Evolutionary conservation across 2,329 filamentous ascomycete genomes (phyloP), one percentile per base, ranked within the genome.

Genomic region (Clathrospora elynae): DNA sequence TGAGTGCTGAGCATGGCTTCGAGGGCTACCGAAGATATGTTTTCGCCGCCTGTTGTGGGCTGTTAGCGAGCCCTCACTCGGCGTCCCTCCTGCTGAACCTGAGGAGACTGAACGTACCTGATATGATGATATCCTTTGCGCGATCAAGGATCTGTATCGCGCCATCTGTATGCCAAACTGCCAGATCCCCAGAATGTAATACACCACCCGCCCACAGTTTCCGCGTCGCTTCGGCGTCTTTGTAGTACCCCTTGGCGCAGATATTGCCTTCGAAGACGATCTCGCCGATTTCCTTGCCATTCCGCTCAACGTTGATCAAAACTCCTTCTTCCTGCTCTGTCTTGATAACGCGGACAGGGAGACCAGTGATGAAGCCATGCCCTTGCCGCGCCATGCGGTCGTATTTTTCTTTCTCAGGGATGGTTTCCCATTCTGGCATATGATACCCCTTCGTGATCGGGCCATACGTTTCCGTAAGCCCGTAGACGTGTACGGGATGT

Each of bases 91-190:
- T n/a, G n/a, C n/a, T n/a, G n/a, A n/a, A n/a, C n/a, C n/a, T 16
- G 6, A 35, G 13, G 9, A 30, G 6, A 17, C 31, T 17, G 20
- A 35, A 69, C 78, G 57, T 75, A 88, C 88, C 88, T 38, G 88
- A 95, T 51, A 99, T 99, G 62, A 99, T 99, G 38, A 99, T 96
- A 66, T 99, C 93, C 75, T 99, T 99, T 10, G 90, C 88, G 13
- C 93, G 81, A 71, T 99, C 93, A 45, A 95, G 76, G 52, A 99
- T 96, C 75, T 97, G 90, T 30, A 90, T 85, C 44, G 88, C 87
- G 2, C 92, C 91, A 66, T 97, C 93, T 0, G 86, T 80, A 73
- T 96, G 89, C 87, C 88, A 91, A 1, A 97, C 91, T 1, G 93
- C 93, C 34, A 99, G 72, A 68, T 99, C 93, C 0, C 93, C 93